Percentiles rank a stretch among this genome's conserved stretches.
Conservation (phyloP, 1,139 yeast genomes). For the Magnusiomyces ingens region DNA sequence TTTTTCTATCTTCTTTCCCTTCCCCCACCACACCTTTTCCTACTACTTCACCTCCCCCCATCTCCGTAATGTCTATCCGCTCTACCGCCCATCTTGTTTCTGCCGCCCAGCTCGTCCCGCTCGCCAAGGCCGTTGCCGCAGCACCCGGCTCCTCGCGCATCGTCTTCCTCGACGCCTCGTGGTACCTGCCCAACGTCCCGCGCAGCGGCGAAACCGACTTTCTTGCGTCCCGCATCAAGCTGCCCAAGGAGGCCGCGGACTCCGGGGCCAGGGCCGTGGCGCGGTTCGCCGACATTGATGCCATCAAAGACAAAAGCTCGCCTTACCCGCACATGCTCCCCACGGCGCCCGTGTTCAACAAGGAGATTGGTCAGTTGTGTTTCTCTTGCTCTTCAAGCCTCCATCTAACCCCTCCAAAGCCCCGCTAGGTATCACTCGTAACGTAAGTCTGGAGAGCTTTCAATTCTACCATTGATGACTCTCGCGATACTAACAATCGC, state of each 20-base stretch:
- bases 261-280: constrained; percentile 45
- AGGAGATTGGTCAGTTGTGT: constrained; percentile 23
- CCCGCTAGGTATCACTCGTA: background rate
- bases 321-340: constrained; percentile 91
- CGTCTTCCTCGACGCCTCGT: constrained; percentile 72
- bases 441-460: background rate
- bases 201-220: constrained; percentile 43
- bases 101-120: background rate
- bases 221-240: constrained; percentile 10
- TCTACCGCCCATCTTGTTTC: background rate
- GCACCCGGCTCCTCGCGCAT: background rate
- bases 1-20: background rate
- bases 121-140: background rate
- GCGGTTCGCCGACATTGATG: constrained; percentile 69
- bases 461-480: too few relatives aligned
- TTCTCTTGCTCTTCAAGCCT: background rate
- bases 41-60: too few relatives aligned
- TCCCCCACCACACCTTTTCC: too few relatives aligned
- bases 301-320: constrained; percentile 48
- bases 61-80: too few relatives aligned
- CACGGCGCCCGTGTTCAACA: constrained; percentile 45
- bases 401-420: background rate
- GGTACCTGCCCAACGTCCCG: constrained; percentile 80
- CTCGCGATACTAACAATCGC: too few relatives aligned
- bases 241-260: constrained; percentile 41